Conservation (phyloP, 1,284 basidiomycete genomes). For the Rhodotorula sp. region DNA sequence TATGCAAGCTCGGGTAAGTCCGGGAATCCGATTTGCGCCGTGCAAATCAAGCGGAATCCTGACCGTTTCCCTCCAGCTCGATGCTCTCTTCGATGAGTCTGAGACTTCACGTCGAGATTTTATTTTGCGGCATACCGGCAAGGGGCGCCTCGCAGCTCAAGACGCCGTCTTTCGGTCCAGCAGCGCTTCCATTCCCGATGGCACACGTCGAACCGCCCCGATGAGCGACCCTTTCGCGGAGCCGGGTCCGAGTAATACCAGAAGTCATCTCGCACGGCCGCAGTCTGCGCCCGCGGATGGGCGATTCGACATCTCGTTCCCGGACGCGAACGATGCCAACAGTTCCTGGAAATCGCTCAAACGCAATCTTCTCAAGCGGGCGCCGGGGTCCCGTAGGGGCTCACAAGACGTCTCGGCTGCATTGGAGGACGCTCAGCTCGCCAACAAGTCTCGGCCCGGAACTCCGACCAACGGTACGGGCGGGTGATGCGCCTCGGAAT, state of each 20-base stretch:
- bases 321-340: too few species aligned
- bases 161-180: constrained; percentile 38
- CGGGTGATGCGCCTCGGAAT: neutral
- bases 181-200: neutral
- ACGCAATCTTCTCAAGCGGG: neutral
- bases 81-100: constrained; percentile 25
- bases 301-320: neutral
- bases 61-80: neutral
- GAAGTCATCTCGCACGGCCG: too few species aligned
- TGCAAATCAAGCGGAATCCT: neutral
- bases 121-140: constrained; percentile 39
- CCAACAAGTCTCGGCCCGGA: neutral
- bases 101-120: constrained; percentile 38
- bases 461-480: neutral
- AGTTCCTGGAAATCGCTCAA: neutral
- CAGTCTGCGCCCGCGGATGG: too few species aligned
- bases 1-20: neutral
- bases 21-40: too few species aligned
- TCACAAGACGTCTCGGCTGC: neutral
- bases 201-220: neutral
- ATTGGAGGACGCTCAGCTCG: neutral
- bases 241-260: too few species aligned
- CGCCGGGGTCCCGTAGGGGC: neutral
- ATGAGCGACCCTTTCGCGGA: neutral
- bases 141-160: constrained; percentile 41